phyloP scores from a whole-genome alignment of 2,329 filamentous ascomycete genomes.

The Pseudogymnoascus sp. region DNA sequence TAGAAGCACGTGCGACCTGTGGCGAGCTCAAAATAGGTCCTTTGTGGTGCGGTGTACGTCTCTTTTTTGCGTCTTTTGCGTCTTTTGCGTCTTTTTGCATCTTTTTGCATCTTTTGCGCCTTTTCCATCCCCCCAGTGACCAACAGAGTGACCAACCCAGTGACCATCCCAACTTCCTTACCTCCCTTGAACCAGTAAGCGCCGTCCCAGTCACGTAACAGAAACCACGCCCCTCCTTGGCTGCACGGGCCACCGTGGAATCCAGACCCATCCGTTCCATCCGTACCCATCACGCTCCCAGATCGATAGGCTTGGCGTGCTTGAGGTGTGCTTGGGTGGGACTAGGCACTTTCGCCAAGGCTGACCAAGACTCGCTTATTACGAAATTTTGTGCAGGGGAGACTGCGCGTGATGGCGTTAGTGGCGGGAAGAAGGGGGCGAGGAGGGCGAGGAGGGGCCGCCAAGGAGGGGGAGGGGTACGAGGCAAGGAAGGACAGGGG shows the following conservation, averaged over 20 bases:
- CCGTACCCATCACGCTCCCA: neutral
- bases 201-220: neutral
- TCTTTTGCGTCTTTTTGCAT: too few species aligned
- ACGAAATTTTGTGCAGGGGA: neutral
- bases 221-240: neutral
- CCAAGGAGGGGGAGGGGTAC: neutral
- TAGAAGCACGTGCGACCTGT: neutral
- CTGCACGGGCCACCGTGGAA: neutral
- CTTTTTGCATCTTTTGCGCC: too few species aligned
- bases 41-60: neutral
- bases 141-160: conserved; percentile 6
- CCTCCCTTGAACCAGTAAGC: neutral
- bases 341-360: neutral
- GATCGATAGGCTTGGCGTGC: neutral
- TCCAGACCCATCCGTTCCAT: neutral
- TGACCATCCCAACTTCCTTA: conserved; percentile 13
- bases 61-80: neutral
- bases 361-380: neutral
- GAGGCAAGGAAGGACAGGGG: neutral
- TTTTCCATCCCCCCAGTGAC: conserved; percentile 10
- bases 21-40: neutral
- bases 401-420: conserved; percentile 3
- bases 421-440: conserved; percentile 1
- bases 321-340: neutral
- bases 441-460: neutral